Evolutionary conservation across 2,329 filamentous ascomycete genomes (phyloP).

Genomic region (Myriosclerotinia scirpicola): DNA sequence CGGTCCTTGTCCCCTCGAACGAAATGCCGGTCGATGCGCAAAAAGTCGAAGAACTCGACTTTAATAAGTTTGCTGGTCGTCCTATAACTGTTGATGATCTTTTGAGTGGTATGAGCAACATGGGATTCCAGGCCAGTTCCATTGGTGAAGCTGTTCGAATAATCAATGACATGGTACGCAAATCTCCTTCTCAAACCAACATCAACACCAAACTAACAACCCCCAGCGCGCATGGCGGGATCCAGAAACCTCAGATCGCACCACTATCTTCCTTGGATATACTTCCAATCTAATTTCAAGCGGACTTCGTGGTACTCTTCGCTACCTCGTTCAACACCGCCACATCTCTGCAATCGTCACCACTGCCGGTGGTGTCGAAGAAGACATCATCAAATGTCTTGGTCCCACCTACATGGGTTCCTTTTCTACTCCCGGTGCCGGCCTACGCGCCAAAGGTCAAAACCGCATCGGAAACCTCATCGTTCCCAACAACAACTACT

Average conservation of each 20-base stretch:
- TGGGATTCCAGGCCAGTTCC: constrained; percentile 81
- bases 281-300: constrained; percentile 98
- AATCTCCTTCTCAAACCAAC: not conserved
- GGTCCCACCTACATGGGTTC: constrained; percentile 90
- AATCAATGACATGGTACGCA: constrained; percentile 86
- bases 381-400: constrained; percentile 98
- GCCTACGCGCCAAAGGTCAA: constrained; percentile 78
- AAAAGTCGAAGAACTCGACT: constrained; percentile 87
- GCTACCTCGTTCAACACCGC: constrained; percentile 88
- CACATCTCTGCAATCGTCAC: constrained; percentile 94
- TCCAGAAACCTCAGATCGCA: constrained; percentile 72
- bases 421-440: constrained; percentile 74
- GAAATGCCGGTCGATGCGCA: constrained; percentile 77
- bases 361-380: constrained; percentile 91
- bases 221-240: constrained; percentile 74
- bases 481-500: constrained; percentile 97
- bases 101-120: constrained; percentile 75
- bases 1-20: constrained; percentile 81
- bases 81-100: constrained; percentile 85
- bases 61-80: constrained; percentile 73
- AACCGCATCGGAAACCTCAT: constrained; percentile 96
- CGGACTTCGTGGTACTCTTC: constrained; percentile 84
- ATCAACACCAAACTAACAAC: not conserved
- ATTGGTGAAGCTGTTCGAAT: constrained; percentile 86
- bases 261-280: constrained; percentile 96